Evolutionary conservation across 345 rosid species (phyloP).

Genomic region (Populus euphratica): DNA sequence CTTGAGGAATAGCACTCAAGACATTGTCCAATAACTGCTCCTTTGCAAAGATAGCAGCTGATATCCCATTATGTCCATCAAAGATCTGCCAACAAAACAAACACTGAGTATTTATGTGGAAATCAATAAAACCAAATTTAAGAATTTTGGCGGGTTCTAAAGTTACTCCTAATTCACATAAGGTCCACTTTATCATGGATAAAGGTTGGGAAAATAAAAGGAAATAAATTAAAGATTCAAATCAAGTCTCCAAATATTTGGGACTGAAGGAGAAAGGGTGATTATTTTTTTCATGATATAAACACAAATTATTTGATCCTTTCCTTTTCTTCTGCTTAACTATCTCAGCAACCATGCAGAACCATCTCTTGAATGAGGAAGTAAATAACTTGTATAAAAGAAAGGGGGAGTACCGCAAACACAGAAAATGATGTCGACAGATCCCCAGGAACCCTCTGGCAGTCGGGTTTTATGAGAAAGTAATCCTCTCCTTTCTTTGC

Average conservation of each 20-base stretch:
- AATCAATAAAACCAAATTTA: constrained; percentile 11
- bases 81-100: constrained; percentile 52
- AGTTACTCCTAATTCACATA: not conserved
- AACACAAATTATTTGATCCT: not conserved
- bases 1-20: constrained; percentile 87
- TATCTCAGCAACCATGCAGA: not conserved
- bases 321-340: not conserved
- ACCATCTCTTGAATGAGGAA: not conserved
- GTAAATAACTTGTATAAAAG: not conserved
- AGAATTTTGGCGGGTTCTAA: constrained; percentile 4
- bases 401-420: constrained; percentile 63
- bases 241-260: not conserved
- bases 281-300: not conserved
- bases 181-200: not conserved
- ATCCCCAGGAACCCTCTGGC: constrained; percentile 75
- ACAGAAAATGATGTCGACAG: constrained; percentile 82
- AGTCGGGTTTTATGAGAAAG: constrained; percentile 73
- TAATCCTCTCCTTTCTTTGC: constrained; percentile 99
- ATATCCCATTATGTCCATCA: constrained; percentile 96
- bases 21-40: constrained; percentile 76
- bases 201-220: not conserved
- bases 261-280: not conserved
- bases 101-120: not conserved
- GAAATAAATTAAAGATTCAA: not conserved
- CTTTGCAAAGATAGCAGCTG: constrained; percentile 94